Base-by-base conservation (phyloP, 345 rosid genomes). In the Aegle marmelos region DNA sequence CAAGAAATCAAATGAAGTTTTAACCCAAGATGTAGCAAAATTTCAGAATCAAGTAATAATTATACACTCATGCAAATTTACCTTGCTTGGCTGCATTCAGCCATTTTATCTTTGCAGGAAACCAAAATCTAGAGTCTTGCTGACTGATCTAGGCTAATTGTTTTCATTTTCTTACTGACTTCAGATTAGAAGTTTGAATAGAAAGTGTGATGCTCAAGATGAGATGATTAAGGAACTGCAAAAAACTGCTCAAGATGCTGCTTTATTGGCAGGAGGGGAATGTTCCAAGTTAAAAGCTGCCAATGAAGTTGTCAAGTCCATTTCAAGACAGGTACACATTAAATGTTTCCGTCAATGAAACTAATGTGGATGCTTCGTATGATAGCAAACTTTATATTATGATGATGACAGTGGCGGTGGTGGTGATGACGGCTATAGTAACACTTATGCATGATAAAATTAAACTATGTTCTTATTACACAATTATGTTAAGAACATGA, bases 21-120 rank as follows among this genome's bases (percentile, higher is more conserved):
- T 94, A 84, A 94, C 91, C 82, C 94, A 90, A 80, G 99, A 94
- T 79, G 82, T 89, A 83, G 39, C 87, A 39, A 96, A 88, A 87
- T 9, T 92, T 82, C 92, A 92, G 80, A 90, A 77, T 79, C 95
- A 96, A 78, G 99, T 94, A 80, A 81, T 16, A 53, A 45, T 78
- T 28, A 17, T 57, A 25, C 67, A 61, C 53, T 50, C 68, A 68
- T 82, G 70, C 50, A 74, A 59, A 66, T 79, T 11, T 72, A 72
- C 48, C 37, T 71, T 75, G 74, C 59, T 70, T 56, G 7, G 24
- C 74, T 73, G 25, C 62, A 33, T 83, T n/a, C 48, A 69, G 73
- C 56, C 39, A 45, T 79, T 72, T 63, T 77, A 11, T 60, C 76
- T 48, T 25, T 60, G 36, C 28, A 39, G 10, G 70, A n/a, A 58